A percentile compares a stretch with the other conserved stretches of the same genome.
Evolutionary conservation across 495 filamentous ascomycete genomes (phyloP).

Genomic region (Aspergillus carlsbadensis): DNA sequence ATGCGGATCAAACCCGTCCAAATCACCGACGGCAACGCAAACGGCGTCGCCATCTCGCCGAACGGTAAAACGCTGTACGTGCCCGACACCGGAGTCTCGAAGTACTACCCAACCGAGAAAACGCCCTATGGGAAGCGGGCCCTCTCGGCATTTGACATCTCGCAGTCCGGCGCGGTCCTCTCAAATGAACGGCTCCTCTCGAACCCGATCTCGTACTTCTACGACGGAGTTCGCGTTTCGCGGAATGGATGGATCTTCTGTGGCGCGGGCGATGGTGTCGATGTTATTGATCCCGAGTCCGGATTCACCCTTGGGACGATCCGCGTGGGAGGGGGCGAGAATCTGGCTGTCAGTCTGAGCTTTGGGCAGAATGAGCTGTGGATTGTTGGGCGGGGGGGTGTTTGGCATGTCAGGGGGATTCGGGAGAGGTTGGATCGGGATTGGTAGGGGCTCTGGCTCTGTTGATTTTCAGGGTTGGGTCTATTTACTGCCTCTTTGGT

Average conservation of each 20-base stretch:
- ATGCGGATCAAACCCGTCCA: constrained; percentile 58
- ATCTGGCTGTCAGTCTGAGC: constrained; percentile 17
- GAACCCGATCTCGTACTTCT: constrained; percentile 46
- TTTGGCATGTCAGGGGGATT: constrained; percentile 15
- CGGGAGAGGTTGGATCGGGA: constrained; percentile 9
- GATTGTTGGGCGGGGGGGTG: constrained; percentile 5
- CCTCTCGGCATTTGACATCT: constrained; percentile 59
- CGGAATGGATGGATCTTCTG: constrained; percentile 67
- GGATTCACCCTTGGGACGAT: constrained; percentile 34
- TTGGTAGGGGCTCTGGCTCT: too few species aligned
- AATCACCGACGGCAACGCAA: constrained; percentile 75
- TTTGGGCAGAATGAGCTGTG: constrained; percentile 17
- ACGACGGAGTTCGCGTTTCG: constrained; percentile 67
- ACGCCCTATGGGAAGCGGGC: constrained; percentile 59
- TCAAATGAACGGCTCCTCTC: constrained; percentile 11
- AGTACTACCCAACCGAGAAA: constrained; percentile 21
- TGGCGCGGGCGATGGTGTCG: constrained; percentile 78
- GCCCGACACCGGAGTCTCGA: constrained; percentile 52
- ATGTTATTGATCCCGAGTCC: constrained; percentile 78
- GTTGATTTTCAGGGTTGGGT: too few species aligned
- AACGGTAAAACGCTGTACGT: constrained; percentile 79
- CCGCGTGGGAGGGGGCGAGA: constrained; percentile 14
- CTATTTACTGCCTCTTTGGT: too few species aligned
- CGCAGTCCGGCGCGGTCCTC: constrained; percentile 63
- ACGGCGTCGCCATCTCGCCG: constrained; percentile 77